Evolutionary conservation across 805 yeast genomes (phyloP), one percentile per base, ranked within the genome.

Genomic region (Metschnikowia anglica): DNA sequence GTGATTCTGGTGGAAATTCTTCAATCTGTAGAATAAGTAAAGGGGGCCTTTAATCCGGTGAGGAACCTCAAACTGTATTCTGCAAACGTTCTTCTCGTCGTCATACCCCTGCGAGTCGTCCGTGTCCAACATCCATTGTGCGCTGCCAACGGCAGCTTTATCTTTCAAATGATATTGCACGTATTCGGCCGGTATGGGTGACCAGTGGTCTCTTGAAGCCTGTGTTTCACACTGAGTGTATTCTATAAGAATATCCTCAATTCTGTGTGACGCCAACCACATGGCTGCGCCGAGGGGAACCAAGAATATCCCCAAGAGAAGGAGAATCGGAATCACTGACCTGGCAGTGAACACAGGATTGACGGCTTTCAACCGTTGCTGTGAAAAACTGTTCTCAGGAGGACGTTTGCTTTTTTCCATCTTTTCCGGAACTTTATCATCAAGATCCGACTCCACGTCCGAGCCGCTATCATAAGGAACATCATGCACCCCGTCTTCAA

Each of bases 381-480:
- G 83, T 35, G 79, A 72, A 53, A 79, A 79, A 9, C 76, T 77
- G 56, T 68, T 73, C 45, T 74, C 83, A 36, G 79, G 80, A 11
- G 93, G 93, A 59, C 81, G 77, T 60, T 81, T 77, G 29, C 73
- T 71, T 59, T 76, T 79, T 34, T 66, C 70, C 46, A 70, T 71
- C 27, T 61, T 65, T 8, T 62, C 56, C 13, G 51, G 52, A 51
- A 29, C 53, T 60, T 76, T 40, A 66, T 77, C 55, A n/a, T 48
- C 55, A 28, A 50, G 55, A 11, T 75, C 80, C 11, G 76, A 67
- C 4, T 69, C 55, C 2, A 75, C 47, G 16, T 46, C 50, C 15
- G 50, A 46, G 3, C 43, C 51, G 30, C 49, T 49, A 8, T 31
- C 41, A 11, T 37, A 25, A 11, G n/a, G 44, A 10, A 27, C 4